These are phyloP conservation scores for Cenchrus fungigraminus DNA, from an alignment of 176 grass and related monocot genomes.

Conservation along the genomic window DNA sequence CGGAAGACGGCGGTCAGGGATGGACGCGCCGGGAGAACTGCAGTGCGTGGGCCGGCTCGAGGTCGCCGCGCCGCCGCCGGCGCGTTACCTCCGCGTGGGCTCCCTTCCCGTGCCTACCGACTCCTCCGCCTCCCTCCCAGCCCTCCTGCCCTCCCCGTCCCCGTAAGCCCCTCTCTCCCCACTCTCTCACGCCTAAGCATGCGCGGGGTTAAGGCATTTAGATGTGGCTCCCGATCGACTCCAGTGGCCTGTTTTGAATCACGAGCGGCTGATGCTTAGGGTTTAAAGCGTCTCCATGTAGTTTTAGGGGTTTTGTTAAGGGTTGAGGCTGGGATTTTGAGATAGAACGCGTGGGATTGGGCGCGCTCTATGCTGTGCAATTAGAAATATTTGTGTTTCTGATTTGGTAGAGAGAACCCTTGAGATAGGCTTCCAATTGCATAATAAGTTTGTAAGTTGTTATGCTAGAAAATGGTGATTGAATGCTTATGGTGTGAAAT, in stretches of 20 bases:
- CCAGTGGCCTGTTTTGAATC: background rate
- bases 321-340: slow-evolving; percentile 4
- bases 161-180: slow-evolving; percentile 46
- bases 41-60: slow-evolving; percentile 93
- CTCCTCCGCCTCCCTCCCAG: slow-evolving; percentile 67
- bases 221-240: slow-evolving; percentile 27
- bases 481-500: background rate
- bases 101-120: slow-evolving; percentile 94
- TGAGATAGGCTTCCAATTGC: slow-evolving; percentile 3
- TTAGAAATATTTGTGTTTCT: slow-evolving; percentile 11
- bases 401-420: background rate
- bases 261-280: slow-evolving; percentile 11
- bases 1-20: slow-evolving; percentile 17
- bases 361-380: background rate
- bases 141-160: slow-evolving; percentile 67
- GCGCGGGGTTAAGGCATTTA: slow-evolving; percentile 13
- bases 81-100: slow-evolving; percentile 81
- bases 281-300: background rate
- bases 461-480: background rate
- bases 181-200: background rate
- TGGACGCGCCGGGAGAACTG: slow-evolving; percentile 75
- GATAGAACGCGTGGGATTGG: slow-evolving; percentile 1
- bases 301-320: background rate
- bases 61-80: slow-evolving; percentile 75
- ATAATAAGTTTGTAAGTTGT: slow-evolving; percentile 10